Base-by-base conservation (phyloP, 2,329 filamentous ascomycete genomes). In the Monosporascus ibericus region DNA sequence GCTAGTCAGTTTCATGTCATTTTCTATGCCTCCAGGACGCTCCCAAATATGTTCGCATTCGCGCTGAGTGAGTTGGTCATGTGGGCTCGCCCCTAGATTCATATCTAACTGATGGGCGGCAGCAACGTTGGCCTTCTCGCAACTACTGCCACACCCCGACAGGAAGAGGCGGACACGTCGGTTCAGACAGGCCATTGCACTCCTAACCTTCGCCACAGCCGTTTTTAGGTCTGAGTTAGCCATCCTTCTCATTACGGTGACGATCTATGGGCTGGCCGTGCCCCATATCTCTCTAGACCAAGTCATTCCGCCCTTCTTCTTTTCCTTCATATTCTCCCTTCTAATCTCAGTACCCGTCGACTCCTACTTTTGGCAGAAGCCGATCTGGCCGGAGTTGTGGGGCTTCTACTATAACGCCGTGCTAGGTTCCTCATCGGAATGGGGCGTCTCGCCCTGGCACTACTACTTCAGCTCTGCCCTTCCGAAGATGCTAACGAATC, bases 1-100 rank as follows among this genome's bases (percentile, higher is more conserved):
- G 81, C 82, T 1, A 86, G 84, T 68, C 92, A 97, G 70, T 99
- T 99, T 65, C 94, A 99, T 71, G 74, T 95, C 55, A 79, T 94
- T 56, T 99, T 90, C 71, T 99, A 99, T 74, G 87, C 92, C 15
- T 94, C 91, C 17, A 80, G 94, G 55, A 94, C 91, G 2, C 73
- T 99, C 58, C 94, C 94, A 2, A 99, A 99, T 68, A 96, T 95
- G 87, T 95, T 96, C 71, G 92, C 94, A 20, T 94, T 97, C 73
- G 82, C 84, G 9, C 73, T 96, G 53, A 90, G 87, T 92, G 75
- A 70, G 85, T 77, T 18, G 9, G 30, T 34, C 9, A 14, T 34
- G 11, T 5, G 30, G 5, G 30, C 9, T 34, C 0, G 30, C 11
- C 30, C 30, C 9, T 34, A 34, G 9, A 14, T 34, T 34, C 30